Evolutionary conservation across 257 asterid species (phyloP).

Genomic region (Fraxinus pennsylvanica): DNA sequence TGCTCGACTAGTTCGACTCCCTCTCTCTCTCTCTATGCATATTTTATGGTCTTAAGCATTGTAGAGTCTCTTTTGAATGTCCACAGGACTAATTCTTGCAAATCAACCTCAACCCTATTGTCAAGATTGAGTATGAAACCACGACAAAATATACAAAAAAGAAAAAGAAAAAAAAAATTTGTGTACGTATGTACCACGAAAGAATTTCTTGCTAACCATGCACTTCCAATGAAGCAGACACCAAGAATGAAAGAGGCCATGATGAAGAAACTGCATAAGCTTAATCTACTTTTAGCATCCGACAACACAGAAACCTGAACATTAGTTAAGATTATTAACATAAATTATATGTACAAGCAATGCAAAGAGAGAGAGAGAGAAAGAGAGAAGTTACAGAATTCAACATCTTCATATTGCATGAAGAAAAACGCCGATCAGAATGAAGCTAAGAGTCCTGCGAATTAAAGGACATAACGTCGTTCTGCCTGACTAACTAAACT

Average conservation of each 20-base stretch:
- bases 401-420: slow-evolving; percentile 39
- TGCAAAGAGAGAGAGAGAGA: not conserved
- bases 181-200: slow-evolving; percentile 35
- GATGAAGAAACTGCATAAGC: slow-evolving; percentile 45
- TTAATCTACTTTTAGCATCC: slow-evolving; percentile 54
- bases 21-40: no score
- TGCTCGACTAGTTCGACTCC: no score
- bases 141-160: not conserved
- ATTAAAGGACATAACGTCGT: no score
- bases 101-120: not conserved
- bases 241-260: slow-evolving; percentile 46
- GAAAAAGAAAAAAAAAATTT: not conserved
- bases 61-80: no score
- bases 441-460: not conserved
- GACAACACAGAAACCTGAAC: slow-evolving; percentile 47
- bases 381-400: slow-evolving; percentile 34
- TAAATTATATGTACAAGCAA: not conserved
- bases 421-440: slow-evolving; percentile 8
- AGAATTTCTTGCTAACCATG: slow-evolving; percentile 42
- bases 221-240: slow-evolving; percentile 50
- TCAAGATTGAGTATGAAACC: not conserved
- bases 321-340: not conserved
- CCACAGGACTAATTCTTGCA: not conserved
- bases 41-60: no score
- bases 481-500: not conserved